These are phyloP conservation scores for Metschnikowia cerradonensis DNA, from an alignment of 805 yeast genomes.

Conservation along the genomic window DNA sequence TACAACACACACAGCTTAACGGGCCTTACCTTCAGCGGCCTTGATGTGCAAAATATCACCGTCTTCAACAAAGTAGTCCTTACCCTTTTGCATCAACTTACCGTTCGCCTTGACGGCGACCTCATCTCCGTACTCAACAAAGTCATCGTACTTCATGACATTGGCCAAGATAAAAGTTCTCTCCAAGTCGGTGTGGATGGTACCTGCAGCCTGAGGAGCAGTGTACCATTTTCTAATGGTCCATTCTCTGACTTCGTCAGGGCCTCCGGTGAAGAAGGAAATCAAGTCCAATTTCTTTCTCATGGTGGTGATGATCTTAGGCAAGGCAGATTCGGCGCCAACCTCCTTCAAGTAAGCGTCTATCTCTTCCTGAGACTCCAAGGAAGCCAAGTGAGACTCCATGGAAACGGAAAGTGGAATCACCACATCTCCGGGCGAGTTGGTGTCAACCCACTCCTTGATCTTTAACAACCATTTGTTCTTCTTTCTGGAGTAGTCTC, in stretches of 20 bases:
- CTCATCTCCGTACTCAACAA: slow-evolving; percentile 63
- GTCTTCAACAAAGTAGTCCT: slow-evolving; percentile 90
- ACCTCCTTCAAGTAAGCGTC: slow-evolving; percentile 65
- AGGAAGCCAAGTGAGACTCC: slow-evolving; percentile 67
- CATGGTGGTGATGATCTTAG: slow-evolving; percentile 72
- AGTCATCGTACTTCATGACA: slow-evolving; percentile 64
- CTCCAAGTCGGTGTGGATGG: slow-evolving; percentile 81
- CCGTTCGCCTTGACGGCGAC: slow-evolving; percentile 81
- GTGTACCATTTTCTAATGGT: slow-evolving; percentile 68
- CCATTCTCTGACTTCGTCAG: slow-evolving; percentile 85
- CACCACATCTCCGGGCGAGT: slow-evolving; percentile 81
- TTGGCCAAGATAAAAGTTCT: slow-evolving; percentile 78
- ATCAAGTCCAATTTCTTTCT: slow-evolving; percentile 65
- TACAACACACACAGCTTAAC: slow-evolving; percentile 25
- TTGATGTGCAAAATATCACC: slow-evolving; percentile 90
- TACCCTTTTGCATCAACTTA: slow-evolving; percentile 86
- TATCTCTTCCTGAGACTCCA: slow-evolving; percentile 51
- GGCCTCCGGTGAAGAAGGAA: slow-evolving; percentile 86
- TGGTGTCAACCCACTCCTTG: slow-evolving; percentile 83
- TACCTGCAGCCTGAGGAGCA: slow-evolving; percentile 89
- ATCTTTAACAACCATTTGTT: slow-evolving; percentile 81
- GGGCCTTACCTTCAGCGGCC: slow-evolving; percentile 88
- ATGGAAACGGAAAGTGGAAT: slow-evolving; percentile 90
- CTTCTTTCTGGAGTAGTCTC: slow-evolving; percentile 81
- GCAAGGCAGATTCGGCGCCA: slow-evolving; percentile 74